These are phyloP conservation scores for Phaeophleospora eucalypticola DNA, from an alignment of 2,329 filamentous ascomycete species.

Conservation along the genomic window DNA sequence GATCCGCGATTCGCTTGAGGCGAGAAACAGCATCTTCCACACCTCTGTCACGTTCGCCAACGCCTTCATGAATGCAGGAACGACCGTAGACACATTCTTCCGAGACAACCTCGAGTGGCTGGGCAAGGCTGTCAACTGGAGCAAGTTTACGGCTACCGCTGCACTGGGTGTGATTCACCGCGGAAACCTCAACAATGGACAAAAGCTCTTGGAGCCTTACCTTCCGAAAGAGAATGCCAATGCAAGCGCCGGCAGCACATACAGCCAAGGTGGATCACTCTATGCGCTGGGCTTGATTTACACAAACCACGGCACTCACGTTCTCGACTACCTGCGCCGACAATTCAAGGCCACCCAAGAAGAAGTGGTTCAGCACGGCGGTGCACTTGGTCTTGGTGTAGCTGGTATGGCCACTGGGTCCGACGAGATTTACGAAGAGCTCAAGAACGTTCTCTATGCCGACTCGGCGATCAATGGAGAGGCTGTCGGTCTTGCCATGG, in stretches of 20 bases:
- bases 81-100: slow-evolving; percentile 98
- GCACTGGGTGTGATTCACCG: slow-evolving; percentile 95
- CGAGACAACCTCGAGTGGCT: slow-evolving; percentile 96
- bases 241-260: slow-evolving; percentile 72
- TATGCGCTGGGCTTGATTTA: slow-evolving; percentile 96
- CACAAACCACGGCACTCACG: slow-evolving; percentile 92
- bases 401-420: slow-evolving; percentile 96
- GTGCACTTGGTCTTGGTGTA: slow-evolving; percentile 89
- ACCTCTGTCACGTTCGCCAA: slow-evolving; percentile 96
- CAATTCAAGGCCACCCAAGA: slow-evolving; percentile 74
- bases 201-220: slow-evolving; percentile 91
- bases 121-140: slow-evolving; percentile 98
- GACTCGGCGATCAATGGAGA: slow-evolving; percentile 97
- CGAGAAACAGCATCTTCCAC: slow-evolving; percentile 97
- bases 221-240: slow-evolving; percentile 73
- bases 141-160: slow-evolving; percentile 96
- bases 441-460: slow-evolving; percentile 82
- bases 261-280: slow-evolving; percentile 91
- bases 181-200: slow-evolving; percentile 87
- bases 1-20: slow-evolving; percentile 90
- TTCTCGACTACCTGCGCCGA: slow-evolving; percentile 71
- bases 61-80: slow-evolving; percentile 98
- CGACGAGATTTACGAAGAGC: slow-evolving; percentile 82
- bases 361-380: slow-evolving; percentile 95
- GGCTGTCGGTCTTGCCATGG: slow-evolving; percentile 92